Evolutionary conservation across 768 basidiomycete genomes (phyloP).

Genomic region (Coprinopsis marcescibilis): DNA sequence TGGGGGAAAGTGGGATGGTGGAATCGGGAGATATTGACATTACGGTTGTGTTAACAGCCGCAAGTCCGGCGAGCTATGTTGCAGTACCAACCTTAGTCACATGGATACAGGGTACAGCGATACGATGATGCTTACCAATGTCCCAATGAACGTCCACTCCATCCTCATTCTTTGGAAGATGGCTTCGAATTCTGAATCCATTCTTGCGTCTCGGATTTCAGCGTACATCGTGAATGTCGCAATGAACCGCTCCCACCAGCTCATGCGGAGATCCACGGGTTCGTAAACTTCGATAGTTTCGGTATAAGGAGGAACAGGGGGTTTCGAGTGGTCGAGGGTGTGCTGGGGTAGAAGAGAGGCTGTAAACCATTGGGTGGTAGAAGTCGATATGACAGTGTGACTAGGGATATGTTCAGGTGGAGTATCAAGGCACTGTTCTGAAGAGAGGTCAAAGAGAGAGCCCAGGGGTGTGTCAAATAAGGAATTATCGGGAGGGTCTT

Average conservation of each 20-base stretch:
- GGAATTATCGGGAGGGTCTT: slow-evolving; percentile 11
- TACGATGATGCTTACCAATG: slow-evolving; percentile 37
- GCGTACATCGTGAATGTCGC: slow-evolving; percentile 51
- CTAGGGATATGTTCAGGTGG: background rate
- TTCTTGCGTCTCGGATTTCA: slow-evolving; percentile 42
- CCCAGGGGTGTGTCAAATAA: slow-evolving; percentile 12
- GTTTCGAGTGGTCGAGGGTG: slow-evolving; percentile 9
- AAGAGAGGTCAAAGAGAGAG: background rate
- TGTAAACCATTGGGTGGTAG: slow-evolving; percentile 24
- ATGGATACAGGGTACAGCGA: background rate
- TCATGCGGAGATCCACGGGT: slow-evolving; percentile 1
- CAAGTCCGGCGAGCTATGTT: slow-evolving; percentile 49
- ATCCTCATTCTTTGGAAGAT: slow-evolving; percentile 41
- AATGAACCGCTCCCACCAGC: slow-evolving; percentile 31
- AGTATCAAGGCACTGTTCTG: background rate
- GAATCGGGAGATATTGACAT: slow-evolving; percentile 56
- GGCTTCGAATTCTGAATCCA: slow-evolving; percentile 46
- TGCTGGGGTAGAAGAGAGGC: slow-evolving; percentile 28
- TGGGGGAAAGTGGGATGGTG: slow-evolving; percentile 41
- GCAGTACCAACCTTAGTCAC: background rate
- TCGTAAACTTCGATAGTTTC: background rate
- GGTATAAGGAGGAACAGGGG: slow-evolving; percentile 1
- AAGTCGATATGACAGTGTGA: background rate
- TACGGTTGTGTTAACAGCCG: slow-evolving; percentile 53
- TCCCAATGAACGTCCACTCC: slow-evolving; percentile 68